These are phyloP conservation scores for Botryobasidium botryosum DNA, from an alignment of 768 basidiomycete genomes.

Conservation along the genomic window DNA sequence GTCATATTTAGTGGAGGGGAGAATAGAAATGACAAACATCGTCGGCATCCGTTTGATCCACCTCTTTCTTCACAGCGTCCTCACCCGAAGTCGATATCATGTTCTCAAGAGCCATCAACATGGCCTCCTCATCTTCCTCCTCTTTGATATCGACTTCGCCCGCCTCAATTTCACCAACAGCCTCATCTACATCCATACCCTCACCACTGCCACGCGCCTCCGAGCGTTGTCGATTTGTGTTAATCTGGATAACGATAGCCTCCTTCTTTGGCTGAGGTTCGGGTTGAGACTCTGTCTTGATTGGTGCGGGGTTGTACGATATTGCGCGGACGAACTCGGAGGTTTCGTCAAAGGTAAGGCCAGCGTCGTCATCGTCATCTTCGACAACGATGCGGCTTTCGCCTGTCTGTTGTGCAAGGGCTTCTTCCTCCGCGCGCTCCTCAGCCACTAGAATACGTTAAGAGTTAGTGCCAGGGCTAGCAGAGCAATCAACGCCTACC, in stretches of 20 bases:
- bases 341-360: slow-evolving; percentile 86
- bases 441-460: slow-evolving; percentile 39
- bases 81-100: too few species aligned
- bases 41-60: slow-evolving; percentile 34
- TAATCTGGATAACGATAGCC: slow-evolving; percentile 19
- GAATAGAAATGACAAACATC: not conserved
- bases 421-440: slow-evolving; percentile 36
- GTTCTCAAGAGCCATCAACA: too few species aligned
- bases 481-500: slow-evolving; percentile 15
- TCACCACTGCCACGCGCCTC: slow-evolving; percentile 42
- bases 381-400: too few species aligned
- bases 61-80: too few species aligned
- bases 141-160: slow-evolving; percentile 68
- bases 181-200: slow-evolving; percentile 27
- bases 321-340: slow-evolving; percentile 90
- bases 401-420: slow-evolving; percentile 12
- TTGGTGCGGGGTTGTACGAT: slow-evolving; percentile 41
- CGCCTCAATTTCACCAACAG: slow-evolving; percentile 31
- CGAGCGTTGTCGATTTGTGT: slow-evolving; percentile 10
- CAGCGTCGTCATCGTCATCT: slow-evolving; percentile 30
- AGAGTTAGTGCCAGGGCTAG: slow-evolving; percentile 1
- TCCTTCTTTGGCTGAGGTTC: slow-evolving; percentile 12
- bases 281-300: slow-evolving; percentile 26
- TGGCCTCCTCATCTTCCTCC: slow-evolving; percentile 44
- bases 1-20: too few species aligned